Evolutionary conservation across 257 asterid genomes (phyloP).

Genomic region (Galeopsis tetrahit): DNA sequence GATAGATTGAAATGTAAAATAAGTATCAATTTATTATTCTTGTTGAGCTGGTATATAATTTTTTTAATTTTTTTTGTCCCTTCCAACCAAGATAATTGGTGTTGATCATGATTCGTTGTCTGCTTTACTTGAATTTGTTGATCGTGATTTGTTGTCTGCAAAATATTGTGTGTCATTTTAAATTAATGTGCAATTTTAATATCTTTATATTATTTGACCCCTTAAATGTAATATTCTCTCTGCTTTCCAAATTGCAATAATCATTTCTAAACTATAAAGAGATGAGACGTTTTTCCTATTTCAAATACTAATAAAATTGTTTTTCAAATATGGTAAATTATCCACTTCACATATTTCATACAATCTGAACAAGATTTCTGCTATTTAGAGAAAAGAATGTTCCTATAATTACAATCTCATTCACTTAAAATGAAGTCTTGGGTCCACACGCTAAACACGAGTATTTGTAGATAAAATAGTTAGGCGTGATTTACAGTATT

Average conservation of each 20-base stretch:
- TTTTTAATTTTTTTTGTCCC: background rate
- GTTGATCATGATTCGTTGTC: constrained; percentile 27
- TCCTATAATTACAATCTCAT: background rate
- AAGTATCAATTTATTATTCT: constrained; percentile 33
- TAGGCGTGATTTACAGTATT: no score
- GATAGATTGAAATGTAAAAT: constrained; percentile 44
- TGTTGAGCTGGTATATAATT: constrained; percentile 41
- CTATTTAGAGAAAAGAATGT: background rate
- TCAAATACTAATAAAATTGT: background rate
- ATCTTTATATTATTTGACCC: background rate
- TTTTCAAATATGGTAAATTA: background rate
- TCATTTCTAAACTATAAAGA: background rate
- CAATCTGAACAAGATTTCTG: background rate
- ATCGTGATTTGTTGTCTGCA: no score
- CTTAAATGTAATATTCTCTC: background rate
- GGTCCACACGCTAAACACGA: background rate
- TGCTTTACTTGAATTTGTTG: background rate
- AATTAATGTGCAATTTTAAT: background rate
- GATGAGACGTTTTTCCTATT: background rate
- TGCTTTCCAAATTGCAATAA: background rate
- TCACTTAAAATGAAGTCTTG: background rate
- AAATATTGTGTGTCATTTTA: no score
- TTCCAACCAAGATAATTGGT: constrained; percentile 1
- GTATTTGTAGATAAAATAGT: background rate
- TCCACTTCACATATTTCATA: background rate